phyloP scores from a whole-genome alignment of 169 alveolate genomes.

The Cryptosporidium andersoni region DNA sequence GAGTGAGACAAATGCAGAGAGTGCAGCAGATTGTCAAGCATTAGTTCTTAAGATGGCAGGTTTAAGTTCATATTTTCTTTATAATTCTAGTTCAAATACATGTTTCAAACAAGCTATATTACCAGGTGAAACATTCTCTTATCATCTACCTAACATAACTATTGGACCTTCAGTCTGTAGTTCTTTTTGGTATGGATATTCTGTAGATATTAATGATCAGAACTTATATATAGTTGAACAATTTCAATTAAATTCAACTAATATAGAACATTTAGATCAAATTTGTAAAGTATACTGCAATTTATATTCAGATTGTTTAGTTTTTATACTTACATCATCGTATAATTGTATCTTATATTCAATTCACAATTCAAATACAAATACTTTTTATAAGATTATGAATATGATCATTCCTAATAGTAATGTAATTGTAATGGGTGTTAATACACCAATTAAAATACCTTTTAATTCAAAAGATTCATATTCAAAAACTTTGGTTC shows the following conservation, averaged over 20 bases:
- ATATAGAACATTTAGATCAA: conserved; percentile 47
- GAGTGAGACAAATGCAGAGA: not conserved
- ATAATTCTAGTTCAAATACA: conserved; percentile 9
- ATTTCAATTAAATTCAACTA: conserved; percentile 10
- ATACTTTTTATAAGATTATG: conserved; percentile 22
- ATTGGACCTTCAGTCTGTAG: conserved; percentile 67
- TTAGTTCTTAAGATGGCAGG: conserved; percentile 51
- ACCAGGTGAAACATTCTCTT: conserved; percentile 29
- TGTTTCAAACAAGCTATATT: conserved; percentile 57
- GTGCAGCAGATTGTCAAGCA: conserved; percentile 60
- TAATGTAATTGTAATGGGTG: conserved; percentile 47
- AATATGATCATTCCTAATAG: conserved; percentile 43
- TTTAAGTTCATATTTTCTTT: conserved; percentile 31
- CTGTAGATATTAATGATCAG: conserved; percentile 1
- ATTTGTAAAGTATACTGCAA: conserved; percentile 43
- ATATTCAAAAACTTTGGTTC: conserved; percentile 13
- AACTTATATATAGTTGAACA: conserved; percentile 12
- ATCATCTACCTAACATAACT: conserved; percentile 11
- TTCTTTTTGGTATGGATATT: conserved; percentile 31
- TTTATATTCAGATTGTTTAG: conserved; percentile 24
- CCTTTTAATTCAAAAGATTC: conserved; percentile 9
- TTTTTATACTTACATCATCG: conserved; percentile 18
- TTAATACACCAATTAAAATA: conserved; percentile 36
- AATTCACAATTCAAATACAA: not conserved
- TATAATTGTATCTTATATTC: conserved; percentile 37